phyloP scores from a whole-genome alignment of 495 filamentous ascomycete species.

The Penicillium desertorum region DNA sequence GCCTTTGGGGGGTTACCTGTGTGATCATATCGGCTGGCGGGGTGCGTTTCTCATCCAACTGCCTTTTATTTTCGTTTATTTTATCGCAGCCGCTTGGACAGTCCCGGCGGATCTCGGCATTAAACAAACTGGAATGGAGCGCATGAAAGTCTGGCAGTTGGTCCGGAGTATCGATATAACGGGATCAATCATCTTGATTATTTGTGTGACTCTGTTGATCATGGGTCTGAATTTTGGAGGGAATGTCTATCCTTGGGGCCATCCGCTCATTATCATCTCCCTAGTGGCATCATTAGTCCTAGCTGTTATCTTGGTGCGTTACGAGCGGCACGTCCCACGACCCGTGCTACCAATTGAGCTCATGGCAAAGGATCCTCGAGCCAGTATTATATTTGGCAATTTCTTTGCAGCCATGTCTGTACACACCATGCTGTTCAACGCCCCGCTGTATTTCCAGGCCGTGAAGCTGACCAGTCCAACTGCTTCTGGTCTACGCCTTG shows the following conservation, averaged over 20 bases:
- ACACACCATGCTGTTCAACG: slow-evolving; percentile 74
- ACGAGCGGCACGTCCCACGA: slow-evolving; percentile 58
- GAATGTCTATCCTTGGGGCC: slow-evolving; percentile 71
- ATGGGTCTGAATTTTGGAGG: slow-evolving; percentile 75
- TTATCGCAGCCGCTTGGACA: slow-evolving; percentile 54
- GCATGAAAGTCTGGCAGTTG: slow-evolving; percentile 52
- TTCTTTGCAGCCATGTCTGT: slow-evolving; percentile 62
- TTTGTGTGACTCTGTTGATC: slow-evolving; percentile 64
- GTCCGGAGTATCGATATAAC: slow-evolving; percentile 66
- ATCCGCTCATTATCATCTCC: slow-evolving; percentile 66
- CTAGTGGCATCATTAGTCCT: slow-evolving; percentile 56
- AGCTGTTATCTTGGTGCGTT: slow-evolving; percentile 59
- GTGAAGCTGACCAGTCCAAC: slow-evolving; percentile 72
- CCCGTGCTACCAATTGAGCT: slow-evolving; percentile 73
- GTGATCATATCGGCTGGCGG: slow-evolving; percentile 72
- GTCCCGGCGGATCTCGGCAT: slow-evolving; percentile 62
- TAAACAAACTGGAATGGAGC: slow-evolving; percentile 45
- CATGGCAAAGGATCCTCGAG: slow-evolving; percentile 57
- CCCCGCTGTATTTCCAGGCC: slow-evolving; percentile 78
- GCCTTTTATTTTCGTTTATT: slow-evolving; percentile 59
- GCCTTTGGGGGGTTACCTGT: slow-evolving; percentile 73
- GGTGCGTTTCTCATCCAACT: slow-evolving; percentile 71
- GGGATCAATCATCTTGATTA: slow-evolving; percentile 65
- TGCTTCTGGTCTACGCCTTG: slow-evolving; percentile 67
- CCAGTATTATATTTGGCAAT: slow-evolving; percentile 68